Evolutionary conservation across 768 basidiomycete species (phyloP).

Genomic region (Crassisporium funariophilum): DNA sequence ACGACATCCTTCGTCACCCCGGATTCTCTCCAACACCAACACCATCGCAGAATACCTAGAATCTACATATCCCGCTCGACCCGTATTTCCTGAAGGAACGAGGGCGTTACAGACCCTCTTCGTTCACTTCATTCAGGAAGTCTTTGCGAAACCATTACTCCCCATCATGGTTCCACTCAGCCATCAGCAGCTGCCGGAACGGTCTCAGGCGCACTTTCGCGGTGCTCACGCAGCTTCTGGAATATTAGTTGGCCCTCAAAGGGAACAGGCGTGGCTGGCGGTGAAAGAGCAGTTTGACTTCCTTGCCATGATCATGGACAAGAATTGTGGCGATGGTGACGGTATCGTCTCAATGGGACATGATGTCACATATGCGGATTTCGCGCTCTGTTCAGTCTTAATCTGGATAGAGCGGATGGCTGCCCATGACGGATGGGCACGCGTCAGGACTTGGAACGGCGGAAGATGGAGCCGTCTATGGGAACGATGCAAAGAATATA

Average conservation of each 20-base stretch:
- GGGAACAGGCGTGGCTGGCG: constrained; percentile 65
- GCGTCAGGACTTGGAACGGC: constrained; percentile 68
- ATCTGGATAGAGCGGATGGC: constrained; percentile 77
- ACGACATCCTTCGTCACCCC: constrained; percentile 43
- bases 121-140: constrained; percentile 68
- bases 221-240: constrained; percentile 18
- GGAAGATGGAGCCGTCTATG: constrained; percentile 68
- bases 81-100: constrained; percentile 70
- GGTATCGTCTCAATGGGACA: constrained; percentile 66
- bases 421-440: constrained; percentile 72
- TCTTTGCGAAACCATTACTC: constrained; percentile 65
- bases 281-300: constrained; percentile 71
- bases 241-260: constrained; percentile 41
- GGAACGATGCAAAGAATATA: constrained; percentile 62
- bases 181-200: constrained; percentile 60
- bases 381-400: constrained; percentile 69
- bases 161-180: constrained; percentile 72
- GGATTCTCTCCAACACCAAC: constrained; percentile 60
- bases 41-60: constrained; percentile 76
- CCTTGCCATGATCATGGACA: constrained; percentile 65
- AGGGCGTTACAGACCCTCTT: constrained; percentile 69
- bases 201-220: constrained; percentile 54
- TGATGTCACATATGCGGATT: constrained; percentile 73
- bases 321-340: constrained; percentile 64
- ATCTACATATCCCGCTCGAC: constrained; percentile 63